Percentiles rank a stretch among this genome's conserved stretches.
Conservation (phyloP, 805 yeast genomes). For the Scheffersomyces stipitis region DNA sequence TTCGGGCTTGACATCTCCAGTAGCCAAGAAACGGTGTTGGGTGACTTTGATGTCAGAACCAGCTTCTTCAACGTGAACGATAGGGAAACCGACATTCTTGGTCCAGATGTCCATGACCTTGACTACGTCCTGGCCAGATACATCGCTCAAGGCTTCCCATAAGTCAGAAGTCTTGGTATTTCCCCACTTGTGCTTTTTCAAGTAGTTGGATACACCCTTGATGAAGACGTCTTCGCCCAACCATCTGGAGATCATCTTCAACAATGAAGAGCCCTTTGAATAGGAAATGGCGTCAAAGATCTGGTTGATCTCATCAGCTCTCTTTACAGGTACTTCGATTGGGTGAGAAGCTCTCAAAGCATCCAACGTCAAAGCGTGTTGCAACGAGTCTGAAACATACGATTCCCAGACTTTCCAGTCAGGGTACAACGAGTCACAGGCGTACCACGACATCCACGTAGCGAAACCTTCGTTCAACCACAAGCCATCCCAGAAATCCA, state of each 20-base stretch:
- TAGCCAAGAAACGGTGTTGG: conserved; percentile 72
- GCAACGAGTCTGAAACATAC: conserved; percentile 75
- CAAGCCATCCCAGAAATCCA: conserved; percentile 92
- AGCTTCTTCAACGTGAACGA: conserved; percentile 61
- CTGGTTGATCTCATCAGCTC: conserved; percentile 79
- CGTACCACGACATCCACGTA: conserved; percentile 88
- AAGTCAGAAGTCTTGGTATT: conserved; percentile 76
- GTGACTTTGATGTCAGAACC: conserved; percentile 52
- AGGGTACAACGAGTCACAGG: conserved; percentile 72
- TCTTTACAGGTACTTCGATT: conserved; percentile 76
- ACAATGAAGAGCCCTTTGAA: conserved; percentile 74
- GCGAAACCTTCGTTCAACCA: conserved; percentile 92
- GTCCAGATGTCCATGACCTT: conserved; percentile 81
- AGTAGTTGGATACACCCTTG: conserved; percentile 76
- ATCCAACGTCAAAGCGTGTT: conserved; percentile 72
- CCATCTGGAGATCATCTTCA: conserved; percentile 79
- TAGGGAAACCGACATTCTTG: conserved; percentile 74
- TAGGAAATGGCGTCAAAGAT: conserved; percentile 84
- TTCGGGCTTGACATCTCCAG: conserved; percentile 74
- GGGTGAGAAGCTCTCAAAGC: conserved; percentile 84
- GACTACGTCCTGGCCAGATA: conserved; percentile 70
- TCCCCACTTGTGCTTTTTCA: conserved; percentile 73
- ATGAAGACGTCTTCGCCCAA: conserved; percentile 75
- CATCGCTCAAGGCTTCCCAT: conserved; percentile 72
- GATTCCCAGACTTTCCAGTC: conserved; percentile 88